Evolutionary conservation across 345 rosid genomes (phyloP), one percentile per base, ranked within the genome.

Genomic region (Salix koriyanagi): DNA sequence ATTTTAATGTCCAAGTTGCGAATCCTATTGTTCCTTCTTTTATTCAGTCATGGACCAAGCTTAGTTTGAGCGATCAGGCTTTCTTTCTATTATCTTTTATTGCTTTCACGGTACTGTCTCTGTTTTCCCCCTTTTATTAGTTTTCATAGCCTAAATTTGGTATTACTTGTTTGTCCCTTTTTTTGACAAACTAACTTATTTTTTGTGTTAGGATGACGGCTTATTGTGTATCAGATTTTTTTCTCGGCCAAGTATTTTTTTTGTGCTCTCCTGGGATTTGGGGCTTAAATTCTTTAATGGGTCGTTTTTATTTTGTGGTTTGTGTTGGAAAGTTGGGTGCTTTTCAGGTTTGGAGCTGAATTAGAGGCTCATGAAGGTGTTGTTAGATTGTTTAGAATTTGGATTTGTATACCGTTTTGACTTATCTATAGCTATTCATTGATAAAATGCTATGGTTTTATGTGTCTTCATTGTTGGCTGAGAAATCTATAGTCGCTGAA

Each of bases 1-100:
- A 85, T 64, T 88, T 85, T 84, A 87, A 76, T 61, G 80, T 87
- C 61, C 86, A 85, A 76, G 89, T 88, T 23, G 90, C 91, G 3
- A 81, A 72, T 65, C 86, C 94, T 30, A 61, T 71, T 44, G 84
- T 86, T 72, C 94, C 89, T 41, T 80, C 89, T 26, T 77, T 36
- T 84, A 39, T 83, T 77, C 85, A 37, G 58, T 46, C 77, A 19
- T 72, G 84, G 39, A 81, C 84, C 1, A 86, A 87, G 84, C 80
- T 86, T 83, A 89, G 90, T 83, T 80, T 81, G 77, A 80, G 79
- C 62, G 96, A 91, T 79, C 94, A 93, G 71, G 94, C 97, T 23
- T 93, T 88, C 87, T 79, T 89, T 80, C 93, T 93, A 65, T 73
- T 90, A 56, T 73, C 96, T 32, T 96, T 96, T 79, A 90, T 91